Percentiles rank a stretch among this genome's conserved stretches.
Conservation (phyloP, 2,329 filamentous ascomycete genomes). For the Phaeosphaeriaceae sp. region DNA sequence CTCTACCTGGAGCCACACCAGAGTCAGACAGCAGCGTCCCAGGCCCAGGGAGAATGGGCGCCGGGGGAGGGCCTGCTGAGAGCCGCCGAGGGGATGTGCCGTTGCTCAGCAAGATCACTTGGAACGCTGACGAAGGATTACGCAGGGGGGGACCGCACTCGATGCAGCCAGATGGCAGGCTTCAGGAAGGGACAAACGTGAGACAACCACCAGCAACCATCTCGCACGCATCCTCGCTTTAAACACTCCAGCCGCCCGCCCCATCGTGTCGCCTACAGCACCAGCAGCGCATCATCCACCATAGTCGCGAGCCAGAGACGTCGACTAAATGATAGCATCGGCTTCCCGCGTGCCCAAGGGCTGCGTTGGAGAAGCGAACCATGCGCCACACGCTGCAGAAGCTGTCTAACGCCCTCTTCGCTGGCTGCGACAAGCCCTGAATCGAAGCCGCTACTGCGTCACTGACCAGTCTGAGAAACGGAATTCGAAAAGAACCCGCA, state of each 20-base stretch:
- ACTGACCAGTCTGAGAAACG: conserved; percentile 17
- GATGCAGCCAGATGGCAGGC: conserved; percentile 26
- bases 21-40: conserved; percentile 9
- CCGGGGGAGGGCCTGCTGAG: conserved; percentile 2
- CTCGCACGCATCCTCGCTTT: conserved; percentile 25
- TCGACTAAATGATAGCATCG: conserved; percentile 17
- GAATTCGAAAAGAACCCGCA: conserved; percentile 15
- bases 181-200: conserved; percentile 31
- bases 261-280: conserved; percentile 33
- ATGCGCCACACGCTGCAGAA: conserved; percentile 26
- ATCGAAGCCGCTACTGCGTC: conserved; percentile 7
- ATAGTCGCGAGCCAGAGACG: conserved; percentile 16
- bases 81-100: conserved; percentile 9
- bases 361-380: conserved; percentile 20
- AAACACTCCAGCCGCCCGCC: conserved; percentile 26
- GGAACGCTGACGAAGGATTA: conserved; percentile 33
- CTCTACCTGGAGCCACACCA: neutral
- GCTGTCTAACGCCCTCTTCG: conserved; percentile 29
- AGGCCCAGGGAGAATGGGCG: neutral
- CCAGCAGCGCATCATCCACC: conserved; percentile 13
- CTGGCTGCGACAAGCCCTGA: conserved; percentile 19
- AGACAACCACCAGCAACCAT: conserved; percentile 34
- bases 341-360: conserved; percentile 17
- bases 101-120: conserved; percentile 7
- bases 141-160: conserved; percentile 21